Base-by-base conservation (phyloP, 306 rosid genomes). In the cucumber (Cucumis sativus) region DNA sequence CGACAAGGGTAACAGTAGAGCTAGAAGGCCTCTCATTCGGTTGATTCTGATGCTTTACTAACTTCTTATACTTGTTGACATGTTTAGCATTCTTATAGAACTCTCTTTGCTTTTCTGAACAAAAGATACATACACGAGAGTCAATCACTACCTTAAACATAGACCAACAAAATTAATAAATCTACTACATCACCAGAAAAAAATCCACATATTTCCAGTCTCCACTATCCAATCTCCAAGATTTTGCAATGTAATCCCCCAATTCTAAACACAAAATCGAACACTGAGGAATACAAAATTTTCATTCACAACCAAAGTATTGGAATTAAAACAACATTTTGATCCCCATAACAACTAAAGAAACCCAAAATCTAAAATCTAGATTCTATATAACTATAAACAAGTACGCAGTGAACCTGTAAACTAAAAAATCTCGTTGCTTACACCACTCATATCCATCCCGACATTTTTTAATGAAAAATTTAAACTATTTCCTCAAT, bases 21-120 rank as follows among this genome's bases (percentile, higher is more conserved):
- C 63, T 37, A 51, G 76, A 55, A 30, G 83, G 67, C 13, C 39
- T 81, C 70, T 82, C 82, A 63, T 59, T 62, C 37, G 54, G 86
- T 72, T 80, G 87, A 80, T 78, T 85, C 55, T 82, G 83, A 62
- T 82, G 86, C 80, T 88, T 93, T 37, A 88, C 43, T 66, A 86
- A 82, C 85, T 87, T 91, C 89, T 82, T 88, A 69, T 77, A 93
- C 92, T 93, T 93, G 35, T 83, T 87, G 77, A 93, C 90, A 39
- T 82, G 80, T 79, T 89, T 91, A n/a, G 93, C 96, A 84, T 93
- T 91, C 82, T 86, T 86, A 68, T 88, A 82, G 69, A 93, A 84
- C 86, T 91, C 98, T 63, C 84, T 87, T 41, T 91, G 89, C 80
- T 88, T 91, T 79, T 93, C 96, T 93, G 90, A 76, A 69, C 82